phyloP scores from a whole-genome alignment of 1,284 basidiomycete genomes.

The Leccinum griseonigrum region DNA sequence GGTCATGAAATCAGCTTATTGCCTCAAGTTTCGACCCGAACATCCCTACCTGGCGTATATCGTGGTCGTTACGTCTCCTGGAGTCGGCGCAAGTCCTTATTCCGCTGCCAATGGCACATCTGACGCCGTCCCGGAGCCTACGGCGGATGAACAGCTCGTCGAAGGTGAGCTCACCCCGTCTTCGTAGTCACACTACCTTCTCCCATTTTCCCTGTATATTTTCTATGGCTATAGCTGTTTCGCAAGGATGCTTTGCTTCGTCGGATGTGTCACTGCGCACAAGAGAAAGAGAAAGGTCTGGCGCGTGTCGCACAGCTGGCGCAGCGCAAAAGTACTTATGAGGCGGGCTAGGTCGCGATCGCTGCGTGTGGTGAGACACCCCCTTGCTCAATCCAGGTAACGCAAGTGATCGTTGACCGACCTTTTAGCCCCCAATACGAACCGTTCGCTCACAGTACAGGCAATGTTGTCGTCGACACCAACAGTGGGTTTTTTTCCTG shows the following conservation, averaged over 20 bases:
- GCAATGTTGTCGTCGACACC: conserved; percentile 42
- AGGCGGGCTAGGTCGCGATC: conserved; percentile 77
- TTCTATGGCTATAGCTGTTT: conserved; percentile 58
- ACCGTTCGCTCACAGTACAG: conserved; percentile 55
- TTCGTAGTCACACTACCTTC: conserved; percentile 22
- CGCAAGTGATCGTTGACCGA: conserved; percentile 4
- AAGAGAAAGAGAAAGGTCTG: conserved; percentile 73
- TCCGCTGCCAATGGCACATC: conserved; percentile 42
- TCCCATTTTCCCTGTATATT: conserved; percentile 12
- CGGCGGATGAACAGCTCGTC: conserved; percentile 64
- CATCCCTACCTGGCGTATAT: no score
- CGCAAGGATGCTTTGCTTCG: conserved; percentile 93
- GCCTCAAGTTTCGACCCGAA: no score
- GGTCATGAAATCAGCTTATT: no score
- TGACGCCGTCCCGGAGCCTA: conserved; percentile 49
- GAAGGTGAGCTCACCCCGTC: conserved; percentile 51
- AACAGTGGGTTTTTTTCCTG: conserved; percentile 36
- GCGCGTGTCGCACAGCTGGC: conserved; percentile 72
- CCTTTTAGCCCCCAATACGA: conserved; percentile 43
- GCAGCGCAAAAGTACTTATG: conserved; percentile 67
- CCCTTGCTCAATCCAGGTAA: neutral
- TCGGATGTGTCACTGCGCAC: conserved; percentile 87
- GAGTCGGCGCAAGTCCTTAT: conserved; percentile 55
- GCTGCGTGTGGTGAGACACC: conserved; percentile 73
- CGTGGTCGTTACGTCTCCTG: conserved; percentile 43